A percentile compares a stretch with the other conserved stretches of the same genome.
Evolutionary conservation across 1,284 basidiomycete species (phyloP).

Genomic region (Cutaneotrichosporon daszewskae): DNA sequence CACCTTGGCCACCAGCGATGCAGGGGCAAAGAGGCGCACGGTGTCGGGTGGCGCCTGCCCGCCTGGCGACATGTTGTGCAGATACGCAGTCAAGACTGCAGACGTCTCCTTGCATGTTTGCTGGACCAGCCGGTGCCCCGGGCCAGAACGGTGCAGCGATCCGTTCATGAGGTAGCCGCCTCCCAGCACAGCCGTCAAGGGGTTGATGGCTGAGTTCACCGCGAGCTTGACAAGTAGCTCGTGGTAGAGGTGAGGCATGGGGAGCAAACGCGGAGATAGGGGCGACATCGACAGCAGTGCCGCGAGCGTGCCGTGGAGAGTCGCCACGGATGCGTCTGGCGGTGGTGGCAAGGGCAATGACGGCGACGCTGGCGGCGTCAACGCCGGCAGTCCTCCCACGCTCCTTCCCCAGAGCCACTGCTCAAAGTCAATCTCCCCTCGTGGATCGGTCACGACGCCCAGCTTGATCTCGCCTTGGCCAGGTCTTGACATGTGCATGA

Average conservation of each 20-base stretch:
- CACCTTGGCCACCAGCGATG: slow-evolving; percentile 50
- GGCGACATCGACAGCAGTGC: slow-evolving; percentile 56
- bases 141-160: slow-evolving; percentile 54
- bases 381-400: slow-evolving; percentile 9
- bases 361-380: slow-evolving; percentile 25
- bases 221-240: slow-evolving; percentile 76
- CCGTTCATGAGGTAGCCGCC: slow-evolving; percentile 67
- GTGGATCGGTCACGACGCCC: slow-evolving; percentile 68
- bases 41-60: slow-evolving; percentile 24
- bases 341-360: slow-evolving; percentile 54
- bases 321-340: slow-evolving; percentile 36
- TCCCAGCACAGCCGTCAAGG: slow-evolving; percentile 71
- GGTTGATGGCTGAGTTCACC: slow-evolving; percentile 79
- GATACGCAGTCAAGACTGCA: slow-evolving; percentile 52
- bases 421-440: slow-evolving; percentile 40
- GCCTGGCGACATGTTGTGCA: slow-evolving; percentile 47
- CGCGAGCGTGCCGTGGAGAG: slow-evolving; percentile 63
- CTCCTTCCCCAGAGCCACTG: slow-evolving; percentile 27
- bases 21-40: slow-evolving; percentile 32
- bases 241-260: slow-evolving; percentile 64
- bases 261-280: slow-evolving; percentile 63
- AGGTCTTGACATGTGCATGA: slow-evolving; percentile 55
- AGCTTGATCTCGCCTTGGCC: slow-evolving; percentile 64
- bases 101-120: slow-evolving; percentile 61
- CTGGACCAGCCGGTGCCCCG: slow-evolving; percentile 51